Percentiles rank a stretch among this genome's conserved stretches.
Conservation (phyloP, 768 basidiomycete genomes). For the Lactarius indigo region DNA sequence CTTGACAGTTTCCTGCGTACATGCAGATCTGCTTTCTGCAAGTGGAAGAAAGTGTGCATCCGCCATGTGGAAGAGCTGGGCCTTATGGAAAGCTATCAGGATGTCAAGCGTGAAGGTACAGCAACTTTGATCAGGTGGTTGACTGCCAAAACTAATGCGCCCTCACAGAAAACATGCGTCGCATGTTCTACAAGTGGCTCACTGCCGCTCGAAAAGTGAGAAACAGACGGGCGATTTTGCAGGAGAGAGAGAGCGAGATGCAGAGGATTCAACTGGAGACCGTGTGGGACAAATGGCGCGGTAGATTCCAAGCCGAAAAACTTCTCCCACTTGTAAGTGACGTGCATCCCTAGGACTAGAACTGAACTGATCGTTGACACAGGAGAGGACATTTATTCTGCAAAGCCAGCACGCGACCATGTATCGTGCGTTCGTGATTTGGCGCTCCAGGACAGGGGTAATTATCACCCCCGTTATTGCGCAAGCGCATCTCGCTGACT, state of each 20-base stretch:
- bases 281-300: conserved; percentile 81
- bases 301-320: conserved; percentile 59
- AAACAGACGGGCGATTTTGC: conserved; percentile 57
- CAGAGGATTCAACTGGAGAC: conserved; percentile 46
- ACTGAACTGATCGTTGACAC: conserved; percentile 7
- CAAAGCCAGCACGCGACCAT: conserved; percentile 58
- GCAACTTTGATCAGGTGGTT: background rate
- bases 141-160: background rate
- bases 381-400: conserved; percentile 52
- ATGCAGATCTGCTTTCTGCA: conserved; percentile 53
- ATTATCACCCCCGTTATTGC: background rate
- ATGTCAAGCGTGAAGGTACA: conserved; percentile 76
- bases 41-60: conserved; percentile 62
- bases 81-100: conserved; percentile 80
- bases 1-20: background rate
- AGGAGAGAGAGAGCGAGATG: conserved; percentile 61
- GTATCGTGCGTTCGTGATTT: conserved; percentile 65
- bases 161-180: conserved; percentile 57
- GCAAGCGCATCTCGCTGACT: conserved; percentile 13
- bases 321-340: conserved; percentile 60
- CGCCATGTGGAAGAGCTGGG: conserved; percentile 69
- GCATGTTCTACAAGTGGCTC: conserved; percentile 70
- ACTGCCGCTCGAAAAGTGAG: conserved; percentile 53
- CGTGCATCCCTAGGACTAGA: background rate
- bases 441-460: conserved; percentile 75